A percentile compares a stretch with the other conserved stretches of the same genome.
Conservation (phyloP, 1,284 basidiomycete genomes). For the Ustilago lituana region DNA sequence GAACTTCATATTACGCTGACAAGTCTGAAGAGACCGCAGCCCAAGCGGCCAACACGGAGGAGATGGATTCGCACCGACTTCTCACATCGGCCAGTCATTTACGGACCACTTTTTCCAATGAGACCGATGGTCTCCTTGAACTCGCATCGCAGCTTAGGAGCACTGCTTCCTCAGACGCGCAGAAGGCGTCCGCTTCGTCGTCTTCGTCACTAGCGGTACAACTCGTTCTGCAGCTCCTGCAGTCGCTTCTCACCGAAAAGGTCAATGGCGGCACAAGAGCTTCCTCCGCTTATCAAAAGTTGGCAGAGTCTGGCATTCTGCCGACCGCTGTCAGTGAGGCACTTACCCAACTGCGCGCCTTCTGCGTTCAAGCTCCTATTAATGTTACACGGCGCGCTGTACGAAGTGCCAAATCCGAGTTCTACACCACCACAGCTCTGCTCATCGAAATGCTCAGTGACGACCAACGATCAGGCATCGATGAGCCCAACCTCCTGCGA, state of each 20-base stretch:
- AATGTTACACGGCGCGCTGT: not conserved
- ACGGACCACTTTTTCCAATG: slow-evolving; percentile 36
- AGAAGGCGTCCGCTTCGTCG: slow-evolving; percentile 7
- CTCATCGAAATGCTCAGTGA: slow-evolving; percentile 48
- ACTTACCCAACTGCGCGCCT: slow-evolving; percentile 31
- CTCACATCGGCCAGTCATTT: slow-evolving; percentile 35
- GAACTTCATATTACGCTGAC: slow-evolving; percentile 18
- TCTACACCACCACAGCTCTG: slow-evolving; percentile 30
- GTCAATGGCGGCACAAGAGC: slow-evolving; percentile 3
- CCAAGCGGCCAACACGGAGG: slow-evolving; percentile 30
- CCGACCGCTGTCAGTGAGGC: slow-evolving; percentile 38
- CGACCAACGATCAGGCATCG: slow-evolving; percentile 39
- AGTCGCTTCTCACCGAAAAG: slow-evolving; percentile 23
- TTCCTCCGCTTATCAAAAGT: slow-evolving; percentile 18
- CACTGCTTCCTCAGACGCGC: slow-evolving; percentile 2
- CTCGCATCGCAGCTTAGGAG: slow-evolving; percentile 30
- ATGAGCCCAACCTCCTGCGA: slow-evolving; percentile 49
- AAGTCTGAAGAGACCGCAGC: slow-evolving; percentile 27
- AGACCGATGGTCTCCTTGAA: slow-evolving; percentile 41
- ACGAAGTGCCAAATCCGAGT: slow-evolving; percentile 28
- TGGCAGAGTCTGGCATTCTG: slow-evolving; percentile 40
- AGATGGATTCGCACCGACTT: slow-evolving; percentile 43
- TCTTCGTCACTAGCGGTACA: slow-evolving; percentile 11
- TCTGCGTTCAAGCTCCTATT: slow-evolving; percentile 42
- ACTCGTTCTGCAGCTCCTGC: slow-evolving; percentile 33